Base-by-base conservation (phyloP, 352 stramenopile species). In the Pythium oligandrum region DNA sequence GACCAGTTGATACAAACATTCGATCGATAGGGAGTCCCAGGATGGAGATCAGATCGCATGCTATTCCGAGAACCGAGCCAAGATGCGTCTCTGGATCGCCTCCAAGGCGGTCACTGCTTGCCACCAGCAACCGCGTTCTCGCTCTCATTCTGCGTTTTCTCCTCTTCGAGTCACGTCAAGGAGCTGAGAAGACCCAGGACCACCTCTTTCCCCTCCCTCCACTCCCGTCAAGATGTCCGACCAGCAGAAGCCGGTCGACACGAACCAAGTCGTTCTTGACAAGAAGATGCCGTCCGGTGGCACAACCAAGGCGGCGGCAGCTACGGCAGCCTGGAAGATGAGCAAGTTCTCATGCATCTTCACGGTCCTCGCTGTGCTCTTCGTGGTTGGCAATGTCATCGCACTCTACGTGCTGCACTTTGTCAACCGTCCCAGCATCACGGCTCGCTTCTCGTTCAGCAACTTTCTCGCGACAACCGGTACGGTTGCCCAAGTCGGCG, bases 381-480 rank as follows among this genome's bases (percentile, higher is more conserved):
- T 85, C 43, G 12, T 86, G 49, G 31, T 86, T 17, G 57, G 71
- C 62, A 88, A 88, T 57, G 53, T 85, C 42, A 70, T 68, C 6
- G 78, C 73, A 11, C 53, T 89, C 17, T 89, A 81, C 64, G 62
- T 77, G 34, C 63, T 89, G 30, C 78, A 86, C 63, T 88, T 88
- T 47, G 71, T 70, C 12, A 65, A 86, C 52, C 66, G 61, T 9
- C 71, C 77, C 2, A 66, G 59, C 32, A 57, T 64, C 7, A 73
- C 62, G 0, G 78, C 74, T 8, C 63, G 63, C 4, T 80, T 84
- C 51, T 70, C 61, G 11, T 69, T 78, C 30, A 56, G 55, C 4
- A 62, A 60, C 7, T 71, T 86, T 11, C 55, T 35, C 3, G 57
- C 64, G 3, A 68, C 49, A 1, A 34, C 52, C 0, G 61, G 58